These are phyloP conservation scores for Persicaria tinctoria DNA, from an alignment of 148 eudicot species.

Conservation along the genomic window DNA sequence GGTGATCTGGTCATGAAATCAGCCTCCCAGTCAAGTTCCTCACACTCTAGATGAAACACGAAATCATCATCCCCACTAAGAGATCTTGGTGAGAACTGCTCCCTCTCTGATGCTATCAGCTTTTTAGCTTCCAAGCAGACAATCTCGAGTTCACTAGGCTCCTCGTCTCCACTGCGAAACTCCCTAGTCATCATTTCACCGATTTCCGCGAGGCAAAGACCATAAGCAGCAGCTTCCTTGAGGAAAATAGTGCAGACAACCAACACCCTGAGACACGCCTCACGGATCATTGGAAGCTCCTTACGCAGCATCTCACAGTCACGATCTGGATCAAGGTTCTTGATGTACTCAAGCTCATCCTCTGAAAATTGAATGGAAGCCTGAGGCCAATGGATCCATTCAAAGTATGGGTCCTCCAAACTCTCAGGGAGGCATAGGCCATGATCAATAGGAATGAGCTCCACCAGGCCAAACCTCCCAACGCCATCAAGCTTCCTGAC, in stretches of 20 bases:
- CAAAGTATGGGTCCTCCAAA: conserved; percentile 95
- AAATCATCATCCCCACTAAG: conserved; percentile 37
- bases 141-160: conserved; percentile 89
- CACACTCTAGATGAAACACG: conserved; percentile 62
- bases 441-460: conserved; percentile 92
- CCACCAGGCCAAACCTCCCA: conserved; percentile 82
- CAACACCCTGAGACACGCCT: conserved; percentile 81
- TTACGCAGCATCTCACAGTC: conserved; percentile 69
- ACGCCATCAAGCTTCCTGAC: conserved; percentile 71
- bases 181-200: conserved; percentile 99
- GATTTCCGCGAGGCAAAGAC: conserved; percentile 91
- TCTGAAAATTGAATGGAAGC: conserved; percentile 90
- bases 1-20: conserved; percentile 22
- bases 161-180: conserved; percentile 85
- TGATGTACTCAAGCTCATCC: conserved; percentile 83
- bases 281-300: conserved; percentile 93
- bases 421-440: conserved; percentile 95
- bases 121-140: conserved; percentile 78
- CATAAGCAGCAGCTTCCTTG: conserved; percentile 80
- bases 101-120: conserved; percentile 47
- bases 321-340: conserved; percentile 51
- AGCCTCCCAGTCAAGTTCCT: conserved; percentile 43
- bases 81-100: conserved; percentile 36
- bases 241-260: conserved; percentile 76
- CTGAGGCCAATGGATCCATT: conserved; percentile 99